Evolutionary conservation across 2,329 filamentous ascomycete genomes (phyloP).

Genomic region (Diaporthe velutina): DNA sequence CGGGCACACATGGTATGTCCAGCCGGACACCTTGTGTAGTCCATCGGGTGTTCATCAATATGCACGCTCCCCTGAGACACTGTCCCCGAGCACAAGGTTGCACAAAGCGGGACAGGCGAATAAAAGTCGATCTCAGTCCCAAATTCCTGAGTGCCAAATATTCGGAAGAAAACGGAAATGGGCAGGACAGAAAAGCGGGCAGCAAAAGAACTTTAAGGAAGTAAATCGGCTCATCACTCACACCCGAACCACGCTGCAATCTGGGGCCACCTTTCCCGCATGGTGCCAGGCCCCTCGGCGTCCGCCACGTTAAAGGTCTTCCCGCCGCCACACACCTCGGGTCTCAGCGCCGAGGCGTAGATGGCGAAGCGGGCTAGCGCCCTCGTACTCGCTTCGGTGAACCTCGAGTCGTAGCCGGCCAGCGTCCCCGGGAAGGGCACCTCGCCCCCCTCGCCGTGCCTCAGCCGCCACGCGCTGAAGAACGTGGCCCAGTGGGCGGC

Average conservation of each 20-base stretch:
- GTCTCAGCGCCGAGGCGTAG: slow-evolving; percentile 47
- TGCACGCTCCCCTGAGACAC: slow-evolving; percentile 28
- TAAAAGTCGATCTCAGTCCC: background rate
- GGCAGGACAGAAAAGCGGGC: background rate
- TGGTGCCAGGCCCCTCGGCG: slow-evolving; percentile 44
- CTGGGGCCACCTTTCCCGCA: slow-evolving; percentile 48
- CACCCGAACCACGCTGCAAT: slow-evolving; percentile 50
- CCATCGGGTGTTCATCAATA: background rate
- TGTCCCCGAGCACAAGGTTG: slow-evolving; percentile 11
- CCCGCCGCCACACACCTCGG: slow-evolving; percentile 43
- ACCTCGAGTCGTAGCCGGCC: slow-evolving; percentile 36
- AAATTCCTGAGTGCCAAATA: background rate
- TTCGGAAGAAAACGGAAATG: background rate
- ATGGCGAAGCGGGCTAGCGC: slow-evolving; percentile 49
- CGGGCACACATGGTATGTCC: slow-evolving; percentile 32
- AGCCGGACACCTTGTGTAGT: slow-evolving; percentile 24
- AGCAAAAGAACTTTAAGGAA: background rate
- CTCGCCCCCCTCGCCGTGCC: slow-evolving; percentile 43
- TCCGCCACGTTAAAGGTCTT: slow-evolving; percentile 52
- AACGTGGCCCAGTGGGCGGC: slow-evolving; percentile 57
- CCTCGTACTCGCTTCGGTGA: slow-evolving; percentile 50
- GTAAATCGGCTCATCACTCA: slow-evolving; percentile 41
- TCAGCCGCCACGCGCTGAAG: slow-evolving; percentile 51
- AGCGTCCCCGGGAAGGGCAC: slow-evolving; percentile 28
- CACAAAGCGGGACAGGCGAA: slow-evolving; percentile 9